A percentile compares a stretch with the other conserved stretches of the same genome.
These are phyloP conservation scores for Kwoniella pini DNA, from an alignment of 768 basidiomycete genomes.

Conservation along the genomic window DNA sequence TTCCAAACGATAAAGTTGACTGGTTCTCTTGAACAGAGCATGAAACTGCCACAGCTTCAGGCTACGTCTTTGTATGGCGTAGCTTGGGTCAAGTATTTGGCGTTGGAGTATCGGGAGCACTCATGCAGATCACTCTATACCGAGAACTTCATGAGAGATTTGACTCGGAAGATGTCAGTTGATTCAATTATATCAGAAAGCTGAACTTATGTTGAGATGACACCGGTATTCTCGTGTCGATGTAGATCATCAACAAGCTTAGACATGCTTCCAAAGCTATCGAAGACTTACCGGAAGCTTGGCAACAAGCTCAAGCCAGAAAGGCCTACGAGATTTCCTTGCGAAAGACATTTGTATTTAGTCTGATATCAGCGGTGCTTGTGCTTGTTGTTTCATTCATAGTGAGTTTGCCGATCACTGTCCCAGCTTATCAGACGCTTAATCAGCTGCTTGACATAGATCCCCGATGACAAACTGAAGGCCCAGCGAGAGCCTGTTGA, in stretches of 20 bases:
- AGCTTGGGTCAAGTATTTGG: slow-evolving; percentile 24
- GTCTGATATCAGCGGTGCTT: too few species aligned
- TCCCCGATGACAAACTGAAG: too few species aligned
- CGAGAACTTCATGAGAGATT: slow-evolving; percentile 15
- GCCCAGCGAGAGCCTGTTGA: too few species aligned
- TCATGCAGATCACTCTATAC: slow-evolving; percentile 17
- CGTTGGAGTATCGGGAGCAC: slow-evolving; percentile 23
- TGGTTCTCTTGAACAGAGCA: slow-evolving; percentile 1
- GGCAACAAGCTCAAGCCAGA: slow-evolving; percentile 15
- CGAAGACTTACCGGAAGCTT: slow-evolving; percentile 14
- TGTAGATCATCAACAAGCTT: slow-evolving; percentile 18
- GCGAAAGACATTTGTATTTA: slow-evolving; percentile 24
- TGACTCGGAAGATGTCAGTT: slow-evolving; percentile 20
- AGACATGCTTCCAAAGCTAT: slow-evolving; percentile 22
- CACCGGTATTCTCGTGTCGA: neutral
- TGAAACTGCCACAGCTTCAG: slow-evolving; percentile 22
- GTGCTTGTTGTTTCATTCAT: too few species aligned
- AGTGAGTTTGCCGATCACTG: too few species aligned
- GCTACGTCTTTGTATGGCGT: slow-evolving; percentile 24
- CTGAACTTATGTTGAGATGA: neutral
- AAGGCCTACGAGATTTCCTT: slow-evolving; percentile 11
- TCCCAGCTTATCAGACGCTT: too few species aligned
- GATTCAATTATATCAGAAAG: neutral
- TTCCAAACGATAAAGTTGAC: neutral
- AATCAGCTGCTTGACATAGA: too few species aligned